A percentile compares a stretch with the other conserved stretches of the same genome.
phyloP scores from a whole-genome alignment of 139 green algal species.

The Picochlorum sp. region DNA sequence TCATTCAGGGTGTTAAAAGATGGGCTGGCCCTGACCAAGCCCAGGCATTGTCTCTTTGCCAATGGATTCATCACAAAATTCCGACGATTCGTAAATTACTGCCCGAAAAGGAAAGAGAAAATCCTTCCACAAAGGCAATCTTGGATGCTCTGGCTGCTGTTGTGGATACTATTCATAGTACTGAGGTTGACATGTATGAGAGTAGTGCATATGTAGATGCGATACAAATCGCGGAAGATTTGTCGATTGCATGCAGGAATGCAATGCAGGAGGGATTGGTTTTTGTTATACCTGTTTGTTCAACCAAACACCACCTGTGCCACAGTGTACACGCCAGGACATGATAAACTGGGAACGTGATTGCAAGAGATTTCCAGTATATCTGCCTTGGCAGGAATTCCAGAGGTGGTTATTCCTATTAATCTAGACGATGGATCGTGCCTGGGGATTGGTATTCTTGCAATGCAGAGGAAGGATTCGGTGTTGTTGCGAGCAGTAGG shows the following conservation, averaged over 20 bases:
- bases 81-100: conserved; percentile 10
- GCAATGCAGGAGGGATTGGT: conserved; percentile 26
- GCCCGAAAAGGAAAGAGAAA: not conserved
- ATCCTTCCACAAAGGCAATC: conserved; percentile 1
- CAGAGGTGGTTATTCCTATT: no score
- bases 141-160: conserved; percentile 12
- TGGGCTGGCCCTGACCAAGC: conserved; percentile 32
- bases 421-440: no score
- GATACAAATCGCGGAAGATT: conserved; percentile 6
- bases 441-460: no score
- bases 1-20: conserved; percentile 24
- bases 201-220: conserved; percentile 11
- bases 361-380: no score
- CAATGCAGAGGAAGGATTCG: no score
- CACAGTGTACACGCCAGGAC: no score
- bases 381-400: no score
- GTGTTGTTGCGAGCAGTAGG: no score
- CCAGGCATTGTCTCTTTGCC: conserved; percentile 21
- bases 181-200: not conserved
- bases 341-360: no score
- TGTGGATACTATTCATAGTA: conserved; percentile 4
- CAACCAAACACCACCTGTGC: not conserved
- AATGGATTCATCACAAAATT: conserved; percentile 26
- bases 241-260: conserved; percentile 11
- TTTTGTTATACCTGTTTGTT: conserved; percentile 27